Base-by-base conservation (phyloP, 73 alveolate species). In the Effrenium voratum region DNA sequence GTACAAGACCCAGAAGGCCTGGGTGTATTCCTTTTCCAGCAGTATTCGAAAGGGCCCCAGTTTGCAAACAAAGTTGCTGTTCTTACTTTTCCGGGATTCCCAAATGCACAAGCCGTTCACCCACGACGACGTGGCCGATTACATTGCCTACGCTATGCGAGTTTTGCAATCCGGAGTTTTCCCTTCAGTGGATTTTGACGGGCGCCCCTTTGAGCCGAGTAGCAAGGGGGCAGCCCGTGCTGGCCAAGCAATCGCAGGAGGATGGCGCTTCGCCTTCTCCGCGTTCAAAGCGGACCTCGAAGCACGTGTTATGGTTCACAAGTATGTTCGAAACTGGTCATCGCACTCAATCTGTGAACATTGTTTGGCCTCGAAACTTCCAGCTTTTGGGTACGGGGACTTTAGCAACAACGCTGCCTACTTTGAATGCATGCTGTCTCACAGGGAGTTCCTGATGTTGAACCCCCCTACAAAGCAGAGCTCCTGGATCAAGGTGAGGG, bases 221-320 rank as follows among this genome's bases (percentile, higher is more conserved):
- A 38, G 82, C 5, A 28, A 30, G 8, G 50, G 60, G 24, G 95
- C 84, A 0, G 44, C 4, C 0, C 34, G 95, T 34, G 83, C 84
- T 4, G 95, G 95, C 1, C 10, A 28, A 1, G 49, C 75, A 30
- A 60, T 60, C 13, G 82, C 84, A 41, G 95, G 95, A 13, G 95
- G 95, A 2, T 87, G 95, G 95, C 2, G 68, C 19, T 30, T 28
- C 5, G 82, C 82, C 34, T 87, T 87, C 36, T 63, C 72, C 32
- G 46, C 50, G 1, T 87, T 87, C 83, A 87, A 87, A 26, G 84
- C 84, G 8, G 95, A 87, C 32, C 57, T 60, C 36, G 95, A 87
- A 28, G 95, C 81, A n/a, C 63, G 95, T 32, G 95, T 30, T 32
- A 5, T 87, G 38, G 84, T 63, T 28, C 95, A 87, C 84, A 87